A percentile compares a stretch with the other conserved stretches of the same genome.
Conservation (phyloP, 164 flowering plant species). For the Euptelea pleiosperma region DNA sequence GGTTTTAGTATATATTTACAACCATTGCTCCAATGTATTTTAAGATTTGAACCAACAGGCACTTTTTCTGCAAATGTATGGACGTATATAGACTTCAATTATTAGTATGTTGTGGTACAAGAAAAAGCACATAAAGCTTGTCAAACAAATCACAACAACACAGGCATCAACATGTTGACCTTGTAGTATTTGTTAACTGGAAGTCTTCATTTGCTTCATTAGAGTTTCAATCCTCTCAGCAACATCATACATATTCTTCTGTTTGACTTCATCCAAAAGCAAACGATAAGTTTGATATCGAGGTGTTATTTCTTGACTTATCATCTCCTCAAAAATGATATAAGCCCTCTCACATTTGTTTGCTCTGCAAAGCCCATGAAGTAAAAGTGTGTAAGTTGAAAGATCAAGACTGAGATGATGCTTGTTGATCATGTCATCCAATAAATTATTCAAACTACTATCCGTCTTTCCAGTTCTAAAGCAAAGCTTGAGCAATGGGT, state of each 20-base stretch:
- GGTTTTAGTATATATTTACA: too few species aligned
- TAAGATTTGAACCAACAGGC: not conserved
- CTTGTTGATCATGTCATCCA: slow-evolving; percentile 62
- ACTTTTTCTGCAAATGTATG: too few species aligned
- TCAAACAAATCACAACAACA: slow-evolving; percentile 1
- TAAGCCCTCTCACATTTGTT: slow-evolving; percentile 62
- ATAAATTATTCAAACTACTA: slow-evolving; percentile 30
- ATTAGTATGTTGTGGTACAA: too few species aligned
- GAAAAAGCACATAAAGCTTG: not conserved
- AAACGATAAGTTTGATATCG: slow-evolving; percentile 56
- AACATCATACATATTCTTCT: slow-evolving; percentile 47
- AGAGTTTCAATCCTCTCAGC: slow-evolving; percentile 51
- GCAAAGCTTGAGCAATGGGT: slow-evolving; percentile 63
- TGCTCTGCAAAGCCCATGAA: slow-evolving; percentile 71
- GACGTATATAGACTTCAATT: too few species aligned
- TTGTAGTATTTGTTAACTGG: slow-evolving; percentile 3
- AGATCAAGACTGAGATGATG: slow-evolving; percentile 71
- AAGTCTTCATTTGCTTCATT: slow-evolving; percentile 42
- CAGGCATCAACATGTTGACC: not conserved
- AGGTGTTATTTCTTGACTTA: slow-evolving; percentile 46
- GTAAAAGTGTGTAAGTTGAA: slow-evolving; percentile 58
- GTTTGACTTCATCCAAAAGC: slow-evolving; percentile 52
- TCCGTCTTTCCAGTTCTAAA: slow-evolving; percentile 45
- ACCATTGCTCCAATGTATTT: too few species aligned
- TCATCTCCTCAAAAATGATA: slow-evolving; percentile 64